phyloP scores from a whole-genome alignment of 2,329 filamentous ascomycete genomes.

The Chrysoporthe austroafricana region DNA sequence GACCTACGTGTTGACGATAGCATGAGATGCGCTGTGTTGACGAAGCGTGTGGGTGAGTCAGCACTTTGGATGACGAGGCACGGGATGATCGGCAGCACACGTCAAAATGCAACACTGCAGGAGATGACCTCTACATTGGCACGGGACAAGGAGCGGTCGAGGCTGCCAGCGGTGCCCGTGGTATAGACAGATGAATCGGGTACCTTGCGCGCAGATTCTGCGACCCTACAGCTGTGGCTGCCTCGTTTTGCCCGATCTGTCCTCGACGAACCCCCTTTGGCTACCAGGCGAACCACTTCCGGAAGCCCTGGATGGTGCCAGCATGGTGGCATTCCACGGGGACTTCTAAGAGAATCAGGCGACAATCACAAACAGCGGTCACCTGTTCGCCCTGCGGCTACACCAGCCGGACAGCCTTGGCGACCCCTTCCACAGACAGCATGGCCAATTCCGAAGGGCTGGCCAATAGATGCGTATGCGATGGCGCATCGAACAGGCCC shows the following conservation, averaged over 20 bases:
- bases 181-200: neutral
- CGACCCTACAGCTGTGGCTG: slow-evolving; percentile 8
- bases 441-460: neutral
- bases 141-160: neutral
- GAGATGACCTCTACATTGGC: neutral
- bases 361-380: neutral
- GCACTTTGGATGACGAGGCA: too few species aligned
- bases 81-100: too few species aligned
- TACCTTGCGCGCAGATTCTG: neutral
- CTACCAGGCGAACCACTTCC: neutral
- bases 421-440: neutral
- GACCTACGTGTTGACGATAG: neutral
- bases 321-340: neutral
- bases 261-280: neutral
- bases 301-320: neutral
- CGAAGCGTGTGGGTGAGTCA: neutral
- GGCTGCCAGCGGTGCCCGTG: neutral
- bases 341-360: neutral
- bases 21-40: neutral
- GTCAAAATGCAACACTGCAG: too few species aligned
- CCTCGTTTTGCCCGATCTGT: slow-evolving; percentile 1
- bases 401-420: neutral
- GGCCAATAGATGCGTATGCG: neutral
- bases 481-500: neutral
- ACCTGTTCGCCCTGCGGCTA: neutral